Percentiles rank a stretch among this genome's conserved stretches.
Conservation (phyloP, 106 monocot genomes). For the Allium sativum region DNA sequence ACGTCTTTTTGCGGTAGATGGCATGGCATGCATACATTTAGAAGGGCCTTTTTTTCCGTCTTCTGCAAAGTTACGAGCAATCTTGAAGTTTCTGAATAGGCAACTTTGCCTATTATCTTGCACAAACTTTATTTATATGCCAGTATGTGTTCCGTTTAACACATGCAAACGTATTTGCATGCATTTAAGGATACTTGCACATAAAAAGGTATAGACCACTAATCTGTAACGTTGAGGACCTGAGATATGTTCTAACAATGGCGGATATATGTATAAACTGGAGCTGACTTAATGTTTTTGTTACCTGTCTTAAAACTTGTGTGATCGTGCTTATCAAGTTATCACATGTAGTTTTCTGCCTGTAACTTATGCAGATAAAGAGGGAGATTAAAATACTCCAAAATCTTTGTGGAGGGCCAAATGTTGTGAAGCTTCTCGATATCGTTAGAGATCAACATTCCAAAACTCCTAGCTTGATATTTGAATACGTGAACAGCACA, state of each 20-base stretch:
- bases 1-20: too few species aligned
- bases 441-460: conserved; percentile 93
- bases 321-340: background rate
- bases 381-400: conserved; percentile 97
- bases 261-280: background rate
- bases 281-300: background rate
- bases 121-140: too few species aligned
- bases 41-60: too few species aligned
- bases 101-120: too few species aligned
- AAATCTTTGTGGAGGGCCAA: conserved; percentile 87
- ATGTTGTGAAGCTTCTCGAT: conserved; percentile 82
- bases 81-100: too few species aligned
- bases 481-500: conserved; percentile 90
- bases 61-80: too few species aligned
- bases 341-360: background rate
- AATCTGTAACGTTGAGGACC: background rate
- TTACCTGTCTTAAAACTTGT: background rate
- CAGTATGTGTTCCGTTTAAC: too few species aligned
- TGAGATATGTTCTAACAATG: background rate
- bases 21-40: too few species aligned
- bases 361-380: conserved; percentile 62
- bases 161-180: too few species aligned
- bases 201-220: background rate
- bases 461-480: conserved; percentile 91
- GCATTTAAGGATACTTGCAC: background rate